Base-by-base conservation (phyloP, 225 moss, liverwort and hornwort species). In the Pseudoscleropodium purum region DNA sequence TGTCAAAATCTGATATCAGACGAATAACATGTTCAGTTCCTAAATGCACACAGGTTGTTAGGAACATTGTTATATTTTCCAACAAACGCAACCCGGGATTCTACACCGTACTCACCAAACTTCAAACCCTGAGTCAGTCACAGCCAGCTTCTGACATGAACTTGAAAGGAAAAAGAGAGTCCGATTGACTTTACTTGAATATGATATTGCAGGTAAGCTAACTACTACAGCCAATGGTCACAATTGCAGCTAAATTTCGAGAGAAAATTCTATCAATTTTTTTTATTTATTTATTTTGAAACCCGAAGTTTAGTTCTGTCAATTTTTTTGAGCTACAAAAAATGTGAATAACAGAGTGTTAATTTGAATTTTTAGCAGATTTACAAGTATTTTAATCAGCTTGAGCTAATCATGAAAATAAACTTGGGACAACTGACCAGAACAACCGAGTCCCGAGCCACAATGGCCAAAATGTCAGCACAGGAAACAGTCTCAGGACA, bases 401-500 rank as follows among this genome's bases (percentile, higher is more conserved):
- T 63, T 16, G 83, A 64, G 54, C 13, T 54, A 52, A 19, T 84
- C 37, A n/a, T 68, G n/a, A 26, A 67, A 68, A n/a, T 2, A 19
- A 67, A 52, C 18, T 54, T 68, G 27, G 68, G 52, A n/a, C 27
- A 29, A 72, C 85, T 70, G n/a, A 85, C 85, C 85, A 85, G 85
- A 74, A 68, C 85, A 59, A 99, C 95, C 4, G 95, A 93, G 63
- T 97, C 96, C 75, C 97, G 93, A 47, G 96, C 96, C 31, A 86
- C 98, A 39, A 96, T 90, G 60, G 98, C 95, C 67, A 97, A 39
- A 79, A 99, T 94, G 23, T 99, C 97, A 41, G 98, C 97, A 87
- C 98, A 99, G 15, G 98, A 99, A 77, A 99, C 97, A 5, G 94
- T 91, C 29, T 91, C 96, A 13, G 95, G 96, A 63, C 98, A 99